phyloP scores from a whole-genome alignment of 1,139 yeast species.

The Pichia sorboxylosa region DNA sequence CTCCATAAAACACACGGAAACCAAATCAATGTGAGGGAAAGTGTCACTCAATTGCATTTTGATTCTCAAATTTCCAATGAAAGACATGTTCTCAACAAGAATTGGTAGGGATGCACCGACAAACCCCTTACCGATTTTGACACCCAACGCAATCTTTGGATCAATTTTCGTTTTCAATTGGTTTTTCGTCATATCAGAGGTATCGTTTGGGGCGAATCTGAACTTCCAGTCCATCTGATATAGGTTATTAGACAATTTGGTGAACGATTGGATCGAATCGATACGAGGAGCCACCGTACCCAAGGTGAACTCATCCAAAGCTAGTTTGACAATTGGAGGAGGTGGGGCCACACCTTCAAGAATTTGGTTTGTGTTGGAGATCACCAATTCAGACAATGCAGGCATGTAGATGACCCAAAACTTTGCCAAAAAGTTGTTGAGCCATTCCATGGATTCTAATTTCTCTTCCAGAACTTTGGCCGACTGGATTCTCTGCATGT shows the following conservation, averaged over 20 bases:
- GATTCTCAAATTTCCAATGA: slow-evolving; percentile 60
- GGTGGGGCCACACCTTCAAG: slow-evolving; percentile 70
- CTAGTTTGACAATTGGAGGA: slow-evolving; percentile 61
- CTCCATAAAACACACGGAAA: slow-evolving; percentile 61
- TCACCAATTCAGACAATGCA: slow-evolving; percentile 65
- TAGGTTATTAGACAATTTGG: slow-evolving; percentile 51
- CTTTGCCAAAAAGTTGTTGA: slow-evolving; percentile 62
- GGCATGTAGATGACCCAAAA: slow-evolving; percentile 87
- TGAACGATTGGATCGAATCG: slow-evolving; percentile 57
- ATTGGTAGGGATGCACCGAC: slow-evolving; percentile 66
- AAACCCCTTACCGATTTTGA: slow-evolving; percentile 67
- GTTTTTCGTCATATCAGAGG: slow-evolving; percentile 69
- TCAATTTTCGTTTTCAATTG: slow-evolving; percentile 59
- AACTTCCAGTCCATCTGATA: slow-evolving; percentile 80
- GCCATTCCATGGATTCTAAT: slow-evolving; percentile 69
- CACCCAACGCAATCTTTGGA: slow-evolving; percentile 72
- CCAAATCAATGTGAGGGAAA: slow-evolving; percentile 66
- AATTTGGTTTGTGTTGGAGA: slow-evolving; percentile 51
- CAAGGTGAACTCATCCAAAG: slow-evolving; percentile 64
- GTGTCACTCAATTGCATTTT: slow-evolving; percentile 48
- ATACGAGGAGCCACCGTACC: slow-evolving; percentile 74
- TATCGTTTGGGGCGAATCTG: slow-evolving; percentile 69
- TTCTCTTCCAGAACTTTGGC: slow-evolving; percentile 49
- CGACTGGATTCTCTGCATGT: slow-evolving; percentile 51
- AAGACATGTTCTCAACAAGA: slow-evolving; percentile 67